Conservation (phyloP, 2,329 filamentous ascomycete species). For the Rachicladosporium sp. region DNA sequence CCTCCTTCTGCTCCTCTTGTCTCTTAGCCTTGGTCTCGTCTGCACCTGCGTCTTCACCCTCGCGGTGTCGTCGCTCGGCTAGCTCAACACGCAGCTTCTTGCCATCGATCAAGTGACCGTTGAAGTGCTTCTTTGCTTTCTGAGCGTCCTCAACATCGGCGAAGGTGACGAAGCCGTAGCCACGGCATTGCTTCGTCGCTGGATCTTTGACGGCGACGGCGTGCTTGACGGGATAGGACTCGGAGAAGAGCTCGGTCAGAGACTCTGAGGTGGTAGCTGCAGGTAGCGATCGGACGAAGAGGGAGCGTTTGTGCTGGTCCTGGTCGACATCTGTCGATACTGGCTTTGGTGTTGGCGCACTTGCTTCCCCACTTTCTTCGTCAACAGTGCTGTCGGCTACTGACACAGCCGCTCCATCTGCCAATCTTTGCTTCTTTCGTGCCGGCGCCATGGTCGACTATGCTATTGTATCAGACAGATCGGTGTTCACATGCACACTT, state of each 20-base stretch:
- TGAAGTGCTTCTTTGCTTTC: constrained; percentile 66
- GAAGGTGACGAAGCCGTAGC: constrained; percentile 95
- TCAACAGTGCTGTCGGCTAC: constrained; percentile 6
- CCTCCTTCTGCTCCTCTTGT: constrained; percentile 48
- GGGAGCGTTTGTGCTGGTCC: constrained; percentile 31
- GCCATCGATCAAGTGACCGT: constrained; percentile 66
- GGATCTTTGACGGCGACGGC: constrained; percentile 84
- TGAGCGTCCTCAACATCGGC: constrained; percentile 84
- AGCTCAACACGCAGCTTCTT: constrained; percentile 75
- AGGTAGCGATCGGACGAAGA: constrained; percentile 85
- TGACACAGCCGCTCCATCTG: constrained; percentile 10
- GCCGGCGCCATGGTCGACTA: constrained; percentile 16
- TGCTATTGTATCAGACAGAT: too few relatives aligned
- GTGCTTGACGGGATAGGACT: constrained; percentile 90
- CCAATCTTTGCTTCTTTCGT: constrained; percentile 21
- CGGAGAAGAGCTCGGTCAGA: constrained; percentile 80
- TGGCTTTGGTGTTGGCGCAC: constrained; percentile 3
- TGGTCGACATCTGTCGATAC: constrained; percentile 8
- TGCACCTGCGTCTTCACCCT: constrained; percentile 25
- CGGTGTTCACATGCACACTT: too few relatives aligned
- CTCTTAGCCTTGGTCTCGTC: constrained; percentile 53
- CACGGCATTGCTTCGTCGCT: constrained; percentile 73
- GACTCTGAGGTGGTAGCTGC: constrained; percentile 65
- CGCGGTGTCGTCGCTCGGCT: constrained; percentile 72
- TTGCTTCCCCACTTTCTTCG: constrained; percentile 2